phyloP scores from a whole-genome alignment of 78 protist genomes.

The Dictyostelium purpureum region DNA sequence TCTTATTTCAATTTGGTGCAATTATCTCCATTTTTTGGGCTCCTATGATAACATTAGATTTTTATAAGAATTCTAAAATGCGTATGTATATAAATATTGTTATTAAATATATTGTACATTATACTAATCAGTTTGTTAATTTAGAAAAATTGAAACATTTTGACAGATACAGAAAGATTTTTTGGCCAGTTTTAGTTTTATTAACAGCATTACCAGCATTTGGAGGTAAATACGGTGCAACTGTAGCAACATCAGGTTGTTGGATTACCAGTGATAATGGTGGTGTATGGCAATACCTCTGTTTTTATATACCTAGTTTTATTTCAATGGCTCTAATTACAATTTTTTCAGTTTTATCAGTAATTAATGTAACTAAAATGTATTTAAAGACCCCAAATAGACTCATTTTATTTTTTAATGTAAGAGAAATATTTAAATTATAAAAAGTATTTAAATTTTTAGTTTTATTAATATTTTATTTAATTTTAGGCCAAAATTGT shows the following conservation, averaged over 20 bases:
- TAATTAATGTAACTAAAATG: neutral
- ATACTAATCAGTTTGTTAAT: too few relatives aligned
- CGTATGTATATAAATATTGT: neutral
- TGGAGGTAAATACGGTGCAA: neutral
- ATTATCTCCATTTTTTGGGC: neutral
- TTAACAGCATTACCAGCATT: neutral
- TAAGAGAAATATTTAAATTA: too few relatives aligned
- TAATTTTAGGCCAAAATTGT: conserved; percentile 14
- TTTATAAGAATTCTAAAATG: neutral
- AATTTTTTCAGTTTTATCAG: neutral
- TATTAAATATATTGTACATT: too few relatives aligned
- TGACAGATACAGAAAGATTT: too few relatives aligned
- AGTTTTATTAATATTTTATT: neutral
- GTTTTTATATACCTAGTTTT: conserved; percentile 7
- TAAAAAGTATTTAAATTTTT: neutral
- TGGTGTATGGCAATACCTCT: conserved; percentile 3
- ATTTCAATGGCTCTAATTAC: neutral
- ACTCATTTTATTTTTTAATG: conserved; percentile 23
- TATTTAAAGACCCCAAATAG: conserved; percentile 7
- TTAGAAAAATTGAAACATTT: too few relatives aligned
- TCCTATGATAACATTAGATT: neutral
- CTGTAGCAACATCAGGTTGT: conserved; percentile 6
- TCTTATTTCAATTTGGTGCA: conserved; percentile 5
- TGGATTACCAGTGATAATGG: neutral
- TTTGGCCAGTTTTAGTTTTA: neutral